Percentiles rank a stretch among this genome's conserved stretches.
Evolutionary conservation across 2,329 filamentous ascomycete species (phyloP).

Genomic region (Phaeosphaeriaceae sp.): DNA sequence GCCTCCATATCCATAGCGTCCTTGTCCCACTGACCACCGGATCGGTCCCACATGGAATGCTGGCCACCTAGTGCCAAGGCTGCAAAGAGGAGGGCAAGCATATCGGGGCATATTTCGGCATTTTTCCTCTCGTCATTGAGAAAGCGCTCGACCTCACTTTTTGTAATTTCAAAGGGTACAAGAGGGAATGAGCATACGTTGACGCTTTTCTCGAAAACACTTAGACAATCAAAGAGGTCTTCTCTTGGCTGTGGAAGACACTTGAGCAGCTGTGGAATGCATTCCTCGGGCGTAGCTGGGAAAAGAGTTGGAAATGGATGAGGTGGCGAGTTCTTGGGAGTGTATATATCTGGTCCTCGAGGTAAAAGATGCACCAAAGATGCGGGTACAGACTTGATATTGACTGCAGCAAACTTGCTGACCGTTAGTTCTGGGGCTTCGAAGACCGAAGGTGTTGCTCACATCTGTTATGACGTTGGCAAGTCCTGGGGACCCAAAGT

Average conservation of each 20-base stretch:
- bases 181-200: conserved; percentile 55
- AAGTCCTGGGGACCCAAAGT: conserved; percentile 58
- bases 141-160: conserved; percentile 54
- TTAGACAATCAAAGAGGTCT: conserved; percentile 50
- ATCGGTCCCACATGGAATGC: conserved; percentile 53
- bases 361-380: conserved; percentile 55
- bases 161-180: conserved; percentile 52
- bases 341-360: conserved; percentile 52
- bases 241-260: conserved; percentile 47
- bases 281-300: conserved; percentile 40
- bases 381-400: conserved; percentile 36
- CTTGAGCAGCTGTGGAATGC: conserved; percentile 44
- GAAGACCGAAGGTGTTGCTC: conserved; percentile 11
- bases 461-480: conserved; percentile 57
- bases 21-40: conserved; percentile 48
- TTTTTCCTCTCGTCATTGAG: conserved; percentile 51
- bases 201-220: conserved; percentile 52
- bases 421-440: conserved; percentile 19
- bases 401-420: conserved; percentile 52
- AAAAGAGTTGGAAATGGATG: conserved; percentile 57
- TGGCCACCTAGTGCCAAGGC: conserved; percentile 56
- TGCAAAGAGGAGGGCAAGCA: conserved; percentile 57
- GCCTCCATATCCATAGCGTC: conserved; percentile 46
- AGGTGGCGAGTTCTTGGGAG: conserved; percentile 40
- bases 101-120: conserved; percentile 53